Conservation (phyloP, 2,329 filamentous ascomycete genomes). For the Aphanoascus verrucosus region DNA sequence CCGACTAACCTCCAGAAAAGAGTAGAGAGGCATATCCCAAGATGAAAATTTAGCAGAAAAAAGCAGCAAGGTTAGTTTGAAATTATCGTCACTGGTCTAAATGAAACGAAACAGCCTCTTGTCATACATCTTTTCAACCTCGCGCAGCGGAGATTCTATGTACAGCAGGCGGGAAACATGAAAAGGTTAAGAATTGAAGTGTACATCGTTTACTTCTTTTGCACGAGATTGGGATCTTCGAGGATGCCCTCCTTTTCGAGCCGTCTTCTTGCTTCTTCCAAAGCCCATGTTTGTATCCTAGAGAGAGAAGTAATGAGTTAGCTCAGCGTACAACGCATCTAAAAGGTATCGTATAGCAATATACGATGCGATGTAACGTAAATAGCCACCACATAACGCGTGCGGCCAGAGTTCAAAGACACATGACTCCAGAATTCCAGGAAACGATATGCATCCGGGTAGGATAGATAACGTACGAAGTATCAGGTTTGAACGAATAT, state of each 20-base stretch:
- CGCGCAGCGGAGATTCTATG: slow-evolving; percentile 23
- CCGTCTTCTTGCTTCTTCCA: slow-evolving; percentile 89
- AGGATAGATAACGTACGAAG: slow-evolving; percentile 60
- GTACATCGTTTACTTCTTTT: slow-evolving; percentile 40
- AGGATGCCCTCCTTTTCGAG: slow-evolving; percentile 93
- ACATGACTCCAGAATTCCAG: not conserved
- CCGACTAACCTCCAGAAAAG: not conserved
- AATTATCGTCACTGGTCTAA: slow-evolving; percentile 7
- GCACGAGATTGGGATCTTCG: slow-evolving; percentile 56
- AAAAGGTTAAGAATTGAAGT: slow-evolving; percentile 17
- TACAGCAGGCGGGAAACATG: slow-evolving; percentile 26
- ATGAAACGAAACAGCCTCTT: slow-evolving; percentile 5
- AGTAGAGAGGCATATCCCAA: too few species aligned
- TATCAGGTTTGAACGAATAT: slow-evolving; percentile 96
- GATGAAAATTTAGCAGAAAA: not conserved
- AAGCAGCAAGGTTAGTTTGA: not conserved
- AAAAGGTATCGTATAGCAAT: slow-evolving; percentile 13
- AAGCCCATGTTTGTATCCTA: slow-evolving; percentile 98
- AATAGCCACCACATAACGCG: not conserved
- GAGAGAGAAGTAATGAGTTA: slow-evolving; percentile 4
- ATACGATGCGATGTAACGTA: not conserved
- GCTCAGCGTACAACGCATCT: slow-evolving; percentile 16
- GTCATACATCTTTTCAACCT: slow-evolving; percentile 5
- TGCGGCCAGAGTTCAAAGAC: not conserved
- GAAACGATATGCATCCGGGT: not conserved